Base-by-base conservation (phyloP, 805 yeast genomes). In the Pachysolen tannophilus region DNA sequence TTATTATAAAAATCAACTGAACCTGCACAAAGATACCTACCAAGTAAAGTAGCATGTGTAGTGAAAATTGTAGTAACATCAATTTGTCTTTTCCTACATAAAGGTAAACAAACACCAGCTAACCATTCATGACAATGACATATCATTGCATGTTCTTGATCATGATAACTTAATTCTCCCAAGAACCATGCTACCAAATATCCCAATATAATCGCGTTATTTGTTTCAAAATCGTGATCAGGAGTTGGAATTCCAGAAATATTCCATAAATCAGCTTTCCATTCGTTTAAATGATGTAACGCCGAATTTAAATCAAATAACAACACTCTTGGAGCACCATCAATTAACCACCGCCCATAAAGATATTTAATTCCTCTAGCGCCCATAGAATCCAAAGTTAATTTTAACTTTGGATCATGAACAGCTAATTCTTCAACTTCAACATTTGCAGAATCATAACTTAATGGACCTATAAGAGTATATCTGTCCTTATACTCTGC, bases 71-170 rank as follows among this genome's bases (percentile, higher is more conserved):
- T 88, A 40, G 95, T 86, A 41, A 86, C 87, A 52, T 90, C 98
- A 40, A 90, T 80, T 50, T 86, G 74, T 51, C 97, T 77, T 58
- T 85, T 85, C 50, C 95, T 70, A 57, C 96, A 87, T 38, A 90
- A 66, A 0, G 98, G 97, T 41, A 92, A 65, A 0, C 95, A 95
- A 30, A 92, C 87, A 48, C 97, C 97, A 2, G 98, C 97, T 39
- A 90, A 71, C 98, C 98, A 90, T 63, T 90, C 98, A 63, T 90
- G 98, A 57, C 83, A 88, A 55, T 90, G 98, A 38, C 92, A 79
- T 42, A 90, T 79, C 34, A 92, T 87, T 0, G 97, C 97, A 48
- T 90, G 77, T 35, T 81, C 81, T 17, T 77, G 72, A 56, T 92
- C 95, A 49, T 78, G 76, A 53, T 68, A 76, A n/a, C 84, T 85